Evolutionary conservation across 257 asterid species (phyloP).

Genomic region (Datura wrightii): DNA sequence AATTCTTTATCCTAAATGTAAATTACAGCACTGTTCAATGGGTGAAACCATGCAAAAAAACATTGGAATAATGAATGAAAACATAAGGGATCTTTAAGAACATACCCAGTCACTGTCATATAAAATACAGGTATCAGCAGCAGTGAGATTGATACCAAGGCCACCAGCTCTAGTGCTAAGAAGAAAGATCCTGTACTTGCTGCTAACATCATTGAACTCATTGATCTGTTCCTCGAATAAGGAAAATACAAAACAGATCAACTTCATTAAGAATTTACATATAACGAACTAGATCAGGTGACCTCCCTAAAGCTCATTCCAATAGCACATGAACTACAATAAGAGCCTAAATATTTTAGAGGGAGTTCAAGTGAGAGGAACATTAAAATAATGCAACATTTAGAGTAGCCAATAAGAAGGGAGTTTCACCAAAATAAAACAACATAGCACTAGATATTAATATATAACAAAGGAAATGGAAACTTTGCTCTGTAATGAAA

Average conservation of each 20-base stretch:
- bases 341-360: not conserved
- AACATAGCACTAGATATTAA: constrained; percentile 15
- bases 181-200: constrained; percentile 72
- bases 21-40: not conserved
- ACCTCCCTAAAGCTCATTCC: constrained; percentile 13
- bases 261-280: not conserved
- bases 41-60: not conserved
- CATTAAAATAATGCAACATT: not conserved
- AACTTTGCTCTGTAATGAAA: not conserved
- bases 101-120: constrained; percentile 98
- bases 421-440: not conserved
- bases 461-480: constrained; percentile 3
- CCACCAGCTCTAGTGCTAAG: constrained; percentile 99
- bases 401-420: constrained; percentile 5
- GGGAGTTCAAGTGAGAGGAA: constrained; percentile 20
- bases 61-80: not conserved
- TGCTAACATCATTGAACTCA: constrained; percentile 79
- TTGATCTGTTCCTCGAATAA: constrained; percentile 61
- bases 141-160: constrained; percentile 94
- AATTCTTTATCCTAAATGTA: not conserved
- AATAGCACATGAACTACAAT: not conserved
- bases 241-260: constrained; percentile 26
- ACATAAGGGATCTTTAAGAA: constrained; percentile 32
- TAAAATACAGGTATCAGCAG: constrained; percentile 98
- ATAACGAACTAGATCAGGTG: not conserved